Percentiles rank a stretch among this genome's conserved stretches.
Conservation (phyloP, 2,329 filamentous ascomycete species). For the Penicillium sp. region DNA sequence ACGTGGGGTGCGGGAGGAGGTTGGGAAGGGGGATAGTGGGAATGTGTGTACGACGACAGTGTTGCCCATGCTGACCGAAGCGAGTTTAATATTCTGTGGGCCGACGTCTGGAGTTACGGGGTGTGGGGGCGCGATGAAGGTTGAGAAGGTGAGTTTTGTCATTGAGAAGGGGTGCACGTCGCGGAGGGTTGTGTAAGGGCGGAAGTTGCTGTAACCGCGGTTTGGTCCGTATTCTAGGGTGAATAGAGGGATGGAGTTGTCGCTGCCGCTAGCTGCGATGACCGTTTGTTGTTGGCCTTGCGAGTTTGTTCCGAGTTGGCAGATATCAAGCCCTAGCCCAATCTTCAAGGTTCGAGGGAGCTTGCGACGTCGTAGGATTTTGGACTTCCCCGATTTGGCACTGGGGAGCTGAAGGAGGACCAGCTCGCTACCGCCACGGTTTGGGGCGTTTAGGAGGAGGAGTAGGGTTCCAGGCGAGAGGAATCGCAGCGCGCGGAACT, state of each 20-base stretch:
- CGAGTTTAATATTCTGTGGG: slow-evolving; percentile 69
- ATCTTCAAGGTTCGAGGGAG: slow-evolving; percentile 70
- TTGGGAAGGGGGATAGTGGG: slow-evolving; percentile 56
- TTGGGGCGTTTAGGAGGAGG: slow-evolving; percentile 57
- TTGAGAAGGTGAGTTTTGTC: slow-evolving; percentile 55
- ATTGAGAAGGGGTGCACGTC: slow-evolving; percentile 60
- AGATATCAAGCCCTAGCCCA: slow-evolving; percentile 75
- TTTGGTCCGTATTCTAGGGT: slow-evolving; percentile 67
- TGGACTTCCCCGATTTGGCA: slow-evolving; percentile 36
- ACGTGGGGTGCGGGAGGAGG: slow-evolving; percentile 54
- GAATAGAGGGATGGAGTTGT: slow-evolving; percentile 74
- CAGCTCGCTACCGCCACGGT: slow-evolving; percentile 57
- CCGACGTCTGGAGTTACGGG: slow-evolving; percentile 50
- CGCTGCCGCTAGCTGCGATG: slow-evolving; percentile 76
- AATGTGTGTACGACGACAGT: slow-evolving; percentile 78
- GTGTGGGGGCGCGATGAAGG: slow-evolving; percentile 52
- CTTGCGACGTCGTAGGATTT: slow-evolving; percentile 53
- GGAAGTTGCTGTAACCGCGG: slow-evolving; percentile 49
- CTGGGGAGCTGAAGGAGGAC: slow-evolving; percentile 45
- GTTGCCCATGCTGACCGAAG: slow-evolving; percentile 77
- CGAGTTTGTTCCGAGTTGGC: slow-evolving; percentile 61
- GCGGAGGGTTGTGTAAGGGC: slow-evolving; percentile 52
- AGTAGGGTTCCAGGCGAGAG: slow-evolving; percentile 55
- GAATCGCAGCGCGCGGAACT: slow-evolving; percentile 58
- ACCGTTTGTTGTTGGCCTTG: slow-evolving; percentile 72